These are phyloP conservation scores for Penicillium frequentans DNA, from an alignment of 2,329 filamentous ascomycete species.

Conservation along the genomic window DNA sequence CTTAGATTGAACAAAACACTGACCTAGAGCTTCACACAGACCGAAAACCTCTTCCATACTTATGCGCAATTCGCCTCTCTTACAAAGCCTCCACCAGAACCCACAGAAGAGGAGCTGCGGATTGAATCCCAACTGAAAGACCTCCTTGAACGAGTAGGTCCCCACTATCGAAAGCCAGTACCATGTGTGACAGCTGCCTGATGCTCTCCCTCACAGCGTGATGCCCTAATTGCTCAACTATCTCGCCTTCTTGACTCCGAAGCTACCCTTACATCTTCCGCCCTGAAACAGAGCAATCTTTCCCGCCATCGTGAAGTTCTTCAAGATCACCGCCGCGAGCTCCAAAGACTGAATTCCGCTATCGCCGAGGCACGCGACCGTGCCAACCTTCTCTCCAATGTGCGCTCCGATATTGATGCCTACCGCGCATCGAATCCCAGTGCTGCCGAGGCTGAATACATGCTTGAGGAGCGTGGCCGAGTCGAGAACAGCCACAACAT, in stretches of 20 bases:
- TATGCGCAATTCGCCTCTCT: slow-evolving; percentile 90
- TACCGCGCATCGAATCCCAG: slow-evolving; percentile 81
- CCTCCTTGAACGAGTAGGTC: slow-evolving; percentile 60
- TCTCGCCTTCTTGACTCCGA: slow-evolving; percentile 90
- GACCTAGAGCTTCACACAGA: slow-evolving; percentile 53
- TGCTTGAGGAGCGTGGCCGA: slow-evolving; percentile 83
- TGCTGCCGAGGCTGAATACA: slow-evolving; percentile 89
- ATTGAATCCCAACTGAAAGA: slow-evolving; percentile 82
- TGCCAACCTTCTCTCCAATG: slow-evolving; percentile 85
- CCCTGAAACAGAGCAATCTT: slow-evolving; percentile 96
- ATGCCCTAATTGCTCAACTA: slow-evolving; percentile 77
- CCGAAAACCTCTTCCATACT: slow-evolving; percentile 67
- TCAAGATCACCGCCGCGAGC: slow-evolving; percentile 79
- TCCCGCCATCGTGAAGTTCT: slow-evolving; percentile 88
- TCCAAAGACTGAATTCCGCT: slow-evolving; percentile 69
- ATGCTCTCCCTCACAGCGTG: slow-evolving; percentile 59
- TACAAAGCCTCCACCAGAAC: slow-evolving; percentile 75
- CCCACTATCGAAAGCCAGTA: not conserved
- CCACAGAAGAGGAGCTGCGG: slow-evolving; percentile 78
- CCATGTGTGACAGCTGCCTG: not conserved
- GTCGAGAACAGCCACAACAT: slow-evolving; percentile 89
- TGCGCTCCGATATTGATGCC: slow-evolving; percentile 86
- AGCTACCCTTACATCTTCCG: slow-evolving; percentile 79
- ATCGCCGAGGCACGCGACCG: slow-evolving; percentile 79
- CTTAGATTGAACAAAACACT: slow-evolving; percentile 1